Base-by-base conservation (phyloP, 257 asterid species). In the Gentiana straminea region DNA sequence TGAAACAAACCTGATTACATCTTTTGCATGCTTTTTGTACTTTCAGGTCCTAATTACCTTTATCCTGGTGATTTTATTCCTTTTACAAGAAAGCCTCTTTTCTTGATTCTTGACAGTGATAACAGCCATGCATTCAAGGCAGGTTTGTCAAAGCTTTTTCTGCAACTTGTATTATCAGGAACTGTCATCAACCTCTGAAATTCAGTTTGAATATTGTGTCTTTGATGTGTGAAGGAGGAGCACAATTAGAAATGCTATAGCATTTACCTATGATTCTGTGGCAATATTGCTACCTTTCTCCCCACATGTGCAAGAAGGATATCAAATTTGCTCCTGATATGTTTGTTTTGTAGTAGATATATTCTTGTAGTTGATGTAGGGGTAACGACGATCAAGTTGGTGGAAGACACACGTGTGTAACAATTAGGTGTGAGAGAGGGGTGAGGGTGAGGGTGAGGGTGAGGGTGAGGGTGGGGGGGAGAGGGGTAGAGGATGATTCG, bases 91-190 rank as follows among this genome's bases (percentile, higher is more conserved):
- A 79, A 77, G 75, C 98, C 97, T 33, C 82, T 88, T 61, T 87
- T 87, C 71, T 64, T 87, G 72, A 87, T 91, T 58, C 79, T 91
- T 55, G 98, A 91, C 69, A 91, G 98, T 56, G 83, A 91, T 69
- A 81, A 69, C 80, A 87, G 98, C 93, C 83, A 91, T 75, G 89
- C 88, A 81, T 91, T 91, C 98, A 87, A 91, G 98, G 98, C 98
- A 91, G 98, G 98, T 91, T 91, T 87, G 94, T 87, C 82, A 75
- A 61, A 72, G 77, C 83, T 80, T 76, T 76, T 73, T 81, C 66
- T 69, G 51, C 70, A 55, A 73, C 60, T 71, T 55, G 54, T 51
- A 33, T 55, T 51, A 13, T 34, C 46, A 41, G 2, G 60, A 47
- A 47, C 57, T 43, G 44, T 57, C 67, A 12, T 35, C 52, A 43